phyloP scores from a whole-genome alignment of 208 protist genomes.

The Leishmania major region DNA sequence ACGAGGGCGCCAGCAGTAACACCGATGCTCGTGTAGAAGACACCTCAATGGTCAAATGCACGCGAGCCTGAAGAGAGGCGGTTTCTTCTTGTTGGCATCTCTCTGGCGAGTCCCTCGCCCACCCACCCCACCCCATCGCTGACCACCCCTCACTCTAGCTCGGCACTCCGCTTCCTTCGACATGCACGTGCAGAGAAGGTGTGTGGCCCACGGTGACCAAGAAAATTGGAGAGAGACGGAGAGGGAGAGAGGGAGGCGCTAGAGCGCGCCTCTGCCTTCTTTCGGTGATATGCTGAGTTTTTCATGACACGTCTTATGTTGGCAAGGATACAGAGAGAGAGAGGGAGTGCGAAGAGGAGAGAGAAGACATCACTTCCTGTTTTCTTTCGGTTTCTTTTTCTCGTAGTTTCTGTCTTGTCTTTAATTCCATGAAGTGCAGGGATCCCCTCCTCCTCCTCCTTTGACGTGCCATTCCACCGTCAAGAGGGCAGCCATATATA shows the following conservation, averaged over 20 bases:
- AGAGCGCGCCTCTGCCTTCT: neutral
- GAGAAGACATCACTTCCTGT: neutral
- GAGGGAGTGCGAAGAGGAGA: neutral
- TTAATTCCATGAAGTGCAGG: neutral
- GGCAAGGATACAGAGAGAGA: neutral
- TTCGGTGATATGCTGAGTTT: neutral
- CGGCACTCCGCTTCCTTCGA: neutral
- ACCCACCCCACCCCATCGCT: neutral
- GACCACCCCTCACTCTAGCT: neutral
- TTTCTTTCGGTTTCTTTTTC: neutral
- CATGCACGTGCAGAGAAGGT: neutral
- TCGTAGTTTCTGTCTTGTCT: neutral
- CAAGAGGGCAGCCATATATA: too few relatives aligned
- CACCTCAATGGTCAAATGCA: neutral
- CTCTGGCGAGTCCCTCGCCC: neutral
- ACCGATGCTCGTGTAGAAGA: neutral
- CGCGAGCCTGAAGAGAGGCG: neutral
- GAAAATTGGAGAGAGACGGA: neutral
- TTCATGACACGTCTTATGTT: neutral
- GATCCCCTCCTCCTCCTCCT: neutral
- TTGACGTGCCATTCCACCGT: neutral
- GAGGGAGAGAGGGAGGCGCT: neutral
- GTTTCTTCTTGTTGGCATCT: neutral
- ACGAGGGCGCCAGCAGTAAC: neutral
- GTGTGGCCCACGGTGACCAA: neutral